These are phyloP conservation scores for Lizonia empirigonia DNA, from an alignment of 2,329 filamentous ascomycete genomes.

Conservation along the genomic window DNA sequence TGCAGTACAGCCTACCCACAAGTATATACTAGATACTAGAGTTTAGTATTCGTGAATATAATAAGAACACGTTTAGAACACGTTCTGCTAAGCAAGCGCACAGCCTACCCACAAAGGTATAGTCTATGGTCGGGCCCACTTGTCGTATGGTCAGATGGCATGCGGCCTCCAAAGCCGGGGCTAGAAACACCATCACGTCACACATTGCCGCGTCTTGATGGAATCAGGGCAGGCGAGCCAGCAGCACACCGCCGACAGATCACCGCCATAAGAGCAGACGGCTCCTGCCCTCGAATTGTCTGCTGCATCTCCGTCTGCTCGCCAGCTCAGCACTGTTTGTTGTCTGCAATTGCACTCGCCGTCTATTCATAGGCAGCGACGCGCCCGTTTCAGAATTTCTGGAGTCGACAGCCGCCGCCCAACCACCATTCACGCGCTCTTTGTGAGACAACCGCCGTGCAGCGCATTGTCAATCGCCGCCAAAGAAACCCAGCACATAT, in stretches of 20 bases:
- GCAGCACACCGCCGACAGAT: slow-evolving; percentile 29
- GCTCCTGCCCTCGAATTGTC: slow-evolving; percentile 11
- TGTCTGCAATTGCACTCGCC: slow-evolving; percentile 31
- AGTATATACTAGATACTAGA: too few relatives aligned
- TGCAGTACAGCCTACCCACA: too few relatives aligned
- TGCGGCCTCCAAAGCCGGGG: neutral
- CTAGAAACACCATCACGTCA: slow-evolving; percentile 21
- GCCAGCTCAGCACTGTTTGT: slow-evolving; percentile 16
- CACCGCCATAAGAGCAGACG: slow-evolving; percentile 21
- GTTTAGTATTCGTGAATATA: too few relatives aligned
- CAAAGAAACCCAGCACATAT: slow-evolving; percentile 23
- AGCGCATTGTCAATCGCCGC: slow-evolving; percentile 15
- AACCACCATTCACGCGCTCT: slow-evolving; percentile 34
- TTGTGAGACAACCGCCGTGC: slow-evolving; percentile 36
- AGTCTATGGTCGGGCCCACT: too few relatives aligned
- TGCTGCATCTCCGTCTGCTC: slow-evolving; percentile 22
- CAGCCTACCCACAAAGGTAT: too few relatives aligned
- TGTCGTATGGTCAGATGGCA: neutral
- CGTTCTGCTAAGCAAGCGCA: too few relatives aligned
- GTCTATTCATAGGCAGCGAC: slow-evolving; percentile 46
- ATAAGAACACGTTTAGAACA: too few relatives aligned
- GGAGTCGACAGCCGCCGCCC: slow-evolving; percentile 33
- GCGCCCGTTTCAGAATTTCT: slow-evolving; percentile 49
- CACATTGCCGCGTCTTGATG: slow-evolving; percentile 1
- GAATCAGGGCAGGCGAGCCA: slow-evolving; percentile 40